phyloP scores from a whole-genome alignment of 805 yeast genomes.

The Pichia cabralensis region DNA sequence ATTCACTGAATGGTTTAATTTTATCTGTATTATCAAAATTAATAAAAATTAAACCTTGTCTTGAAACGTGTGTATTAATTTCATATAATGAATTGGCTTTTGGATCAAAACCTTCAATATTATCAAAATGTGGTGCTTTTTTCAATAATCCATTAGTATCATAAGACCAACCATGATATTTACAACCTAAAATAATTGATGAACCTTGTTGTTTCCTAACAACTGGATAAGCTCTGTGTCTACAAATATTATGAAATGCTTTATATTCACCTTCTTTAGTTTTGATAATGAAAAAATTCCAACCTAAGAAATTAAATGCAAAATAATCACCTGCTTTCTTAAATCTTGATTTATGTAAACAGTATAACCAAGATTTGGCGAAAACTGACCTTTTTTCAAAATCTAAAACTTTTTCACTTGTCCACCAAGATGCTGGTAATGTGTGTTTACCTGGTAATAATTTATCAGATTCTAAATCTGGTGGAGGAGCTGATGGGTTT shows the following conservation, averaged over 20 bases:
- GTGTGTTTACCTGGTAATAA: slow-evolving; percentile 38
- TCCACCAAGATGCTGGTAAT: slow-evolving; percentile 60
- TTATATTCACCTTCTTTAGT: slow-evolving; percentile 41
- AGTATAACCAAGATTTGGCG: slow-evolving; percentile 46
- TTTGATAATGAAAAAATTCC: slow-evolving; percentile 46
- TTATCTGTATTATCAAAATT: slow-evolving; percentile 40
- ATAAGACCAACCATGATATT: slow-evolving; percentile 59
- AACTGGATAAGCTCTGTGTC: slow-evolving; percentile 57
- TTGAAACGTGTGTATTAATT: slow-evolving; percentile 43
- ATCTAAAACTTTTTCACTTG: slow-evolving; percentile 46
- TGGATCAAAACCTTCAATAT: slow-evolving; percentile 48
- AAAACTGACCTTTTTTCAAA: slow-evolving; percentile 50
- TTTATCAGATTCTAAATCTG: slow-evolving; percentile 20
- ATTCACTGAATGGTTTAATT: slow-evolving; percentile 38
- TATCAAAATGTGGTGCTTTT: slow-evolving; percentile 54
- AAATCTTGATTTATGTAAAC: slow-evolving; percentile 43
- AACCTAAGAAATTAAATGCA: slow-evolving; percentile 40
- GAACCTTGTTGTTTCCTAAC: slow-evolving; percentile 50
- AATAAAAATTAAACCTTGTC: slow-evolving; percentile 47
- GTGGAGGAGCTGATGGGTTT: slow-evolving; percentile 21
- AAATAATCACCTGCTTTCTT: slow-evolving; percentile 49
- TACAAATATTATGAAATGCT: slow-evolving; percentile 57
- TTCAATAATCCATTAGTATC: slow-evolving; percentile 49
- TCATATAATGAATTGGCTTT: slow-evolving; percentile 45
- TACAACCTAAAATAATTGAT: slow-evolving; percentile 47